Evolutionary conservation across 345 rosid species (phyloP), one percentile per base, ranked within the genome.

Genomic region (Psidium guajava): DNA sequence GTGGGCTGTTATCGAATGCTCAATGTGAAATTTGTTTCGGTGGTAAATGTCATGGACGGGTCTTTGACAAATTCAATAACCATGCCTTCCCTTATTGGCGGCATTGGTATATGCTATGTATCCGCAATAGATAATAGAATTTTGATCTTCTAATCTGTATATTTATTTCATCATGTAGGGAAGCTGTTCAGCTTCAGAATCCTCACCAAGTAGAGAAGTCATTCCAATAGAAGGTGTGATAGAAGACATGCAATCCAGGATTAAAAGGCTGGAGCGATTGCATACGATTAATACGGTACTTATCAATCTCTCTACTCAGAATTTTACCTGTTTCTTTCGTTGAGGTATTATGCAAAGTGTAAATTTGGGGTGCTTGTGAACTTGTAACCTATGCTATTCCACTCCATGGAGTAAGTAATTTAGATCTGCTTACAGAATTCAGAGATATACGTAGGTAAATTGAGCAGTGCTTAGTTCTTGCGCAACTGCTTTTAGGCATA

Each of bases 201-300:
- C 99, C 54, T 93, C 99, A 50, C 96, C 91, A 82, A 82, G 91
- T 86, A 92, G 96, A 89, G 99, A 93, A 75, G 91, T 88, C 49
- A 86, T 95, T 84, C 90, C 96, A 5, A 86, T 93, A 82, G 98
- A 95, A 87, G 92, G 91, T 56, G 86, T 94, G n/a, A 90, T 96
- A 85, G 99, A 98, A 85, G 99, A 96, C 84, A 88, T 98, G 99
- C 99, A 95, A 83, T 89, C 93, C 56, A 89, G 99, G 88, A 94
- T 98, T 82, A 95, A 91, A 86, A 90, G 98, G 89, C 95, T 94
- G 5, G 99, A 98, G 89, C 93, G 96, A 53, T 95, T 98, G 99
- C 96, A 96, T n/a, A 86, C 97, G 24, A 94, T 98, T 77, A 98
- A 98, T 85, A 92, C 98, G 93, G 99, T 98, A 92, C 22, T 49